These are phyloP conservation scores for Oidiodendron maius DNA, from an alignment of 495 filamentous ascomycete species.

Conservation along the genomic window DNA sequence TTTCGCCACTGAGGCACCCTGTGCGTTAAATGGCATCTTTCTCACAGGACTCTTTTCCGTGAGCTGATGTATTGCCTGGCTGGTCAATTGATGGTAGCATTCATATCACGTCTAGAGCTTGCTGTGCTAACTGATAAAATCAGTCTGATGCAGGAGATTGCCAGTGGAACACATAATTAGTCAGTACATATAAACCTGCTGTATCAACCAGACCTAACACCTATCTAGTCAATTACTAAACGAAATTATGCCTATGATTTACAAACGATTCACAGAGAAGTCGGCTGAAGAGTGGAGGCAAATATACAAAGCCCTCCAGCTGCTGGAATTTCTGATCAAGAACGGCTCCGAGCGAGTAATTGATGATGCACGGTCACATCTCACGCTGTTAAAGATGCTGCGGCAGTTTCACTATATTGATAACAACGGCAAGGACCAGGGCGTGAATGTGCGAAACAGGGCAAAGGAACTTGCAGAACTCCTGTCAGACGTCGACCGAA, in stretches of 20 bases:
- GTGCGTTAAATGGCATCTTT: no score
- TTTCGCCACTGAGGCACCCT: no score
- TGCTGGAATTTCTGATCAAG: slow-evolving; percentile 96
- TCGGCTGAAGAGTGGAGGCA: slow-evolving; percentile 97
- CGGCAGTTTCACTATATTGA: slow-evolving; percentile 98
- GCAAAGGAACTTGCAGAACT: slow-evolving; percentile 94
- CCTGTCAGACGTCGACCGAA: slow-evolving; percentile 86
- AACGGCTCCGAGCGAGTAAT: slow-evolving; percentile 97
- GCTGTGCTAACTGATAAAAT: neutral
- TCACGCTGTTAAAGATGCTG: slow-evolving; percentile 95
- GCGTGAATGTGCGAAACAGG: slow-evolving; percentile 93
- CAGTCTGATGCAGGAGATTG: slow-evolving; percentile 78
- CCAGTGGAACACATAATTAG: slow-evolving; percentile 98
- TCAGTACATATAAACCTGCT: slow-evolving; percentile 39
- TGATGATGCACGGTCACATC: slow-evolving; percentile 91
- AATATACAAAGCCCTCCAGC: slow-evolving; percentile 96
- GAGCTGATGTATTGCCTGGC: no score
- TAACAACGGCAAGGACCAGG: slow-evolving; percentile 94
- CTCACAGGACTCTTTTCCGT: no score
- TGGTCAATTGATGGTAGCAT: neutral
- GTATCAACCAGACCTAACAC: slow-evolving; percentile 2
- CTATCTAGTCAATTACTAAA: slow-evolving; percentile 79
- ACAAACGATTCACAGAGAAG: slow-evolving; percentile 98
- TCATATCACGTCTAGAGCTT: neutral
- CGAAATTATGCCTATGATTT: slow-evolving; percentile 99